Evolutionary conservation across 257 asterid genomes (phyloP), one percentile per base, ranked within the genome.

Genomic region (Parsonsia alboflavescens): DNA sequence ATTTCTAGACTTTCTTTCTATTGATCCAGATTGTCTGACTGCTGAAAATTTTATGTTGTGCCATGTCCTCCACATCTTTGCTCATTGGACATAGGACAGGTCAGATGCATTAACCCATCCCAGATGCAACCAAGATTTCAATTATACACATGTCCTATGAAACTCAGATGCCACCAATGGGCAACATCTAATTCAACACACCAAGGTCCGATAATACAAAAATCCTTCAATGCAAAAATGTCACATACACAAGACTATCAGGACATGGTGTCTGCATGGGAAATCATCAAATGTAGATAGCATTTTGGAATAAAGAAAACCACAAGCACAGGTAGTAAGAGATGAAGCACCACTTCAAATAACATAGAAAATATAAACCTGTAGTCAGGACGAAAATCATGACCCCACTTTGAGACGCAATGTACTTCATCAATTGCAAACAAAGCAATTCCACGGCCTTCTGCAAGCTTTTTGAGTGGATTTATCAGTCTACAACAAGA

Each of bases 401-500:
- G 97, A 76, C 97, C 96, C 97, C 97, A 91, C 85, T 89, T 89
- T 61, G 97, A 91, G 84, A 91, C 90, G 81, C 97, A 91, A 74
- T 91, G 93, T 69, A 82, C 97, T 85, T 91, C 97, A 77, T 89
- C 96, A 17, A 91, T 82, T 54, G 97, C 97, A 76, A 91, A 86
- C 36, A 89, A 79, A 72, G 93, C 93, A 77, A 91, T 89, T 75
- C 97, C 97, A 68, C 82, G 91, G 71, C 77, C 68, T 82, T 86
- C 92, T 7, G 96, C 93, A 33, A 91, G 91, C 75, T 76, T 80
- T 79, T 89, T 92, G 76, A 89, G 89, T 63, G 92, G 85, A 56
- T 76, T 66, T 36, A 84, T 84, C 62, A 91, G 80, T 77, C 97
- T 89, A 91, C 84, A 80, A 69, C 62, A 73, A 61, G 72, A 61